Conservation (phyloP, 2,329 filamentous ascomycete species). For the Sporothrix pseudoabietina region DNA sequence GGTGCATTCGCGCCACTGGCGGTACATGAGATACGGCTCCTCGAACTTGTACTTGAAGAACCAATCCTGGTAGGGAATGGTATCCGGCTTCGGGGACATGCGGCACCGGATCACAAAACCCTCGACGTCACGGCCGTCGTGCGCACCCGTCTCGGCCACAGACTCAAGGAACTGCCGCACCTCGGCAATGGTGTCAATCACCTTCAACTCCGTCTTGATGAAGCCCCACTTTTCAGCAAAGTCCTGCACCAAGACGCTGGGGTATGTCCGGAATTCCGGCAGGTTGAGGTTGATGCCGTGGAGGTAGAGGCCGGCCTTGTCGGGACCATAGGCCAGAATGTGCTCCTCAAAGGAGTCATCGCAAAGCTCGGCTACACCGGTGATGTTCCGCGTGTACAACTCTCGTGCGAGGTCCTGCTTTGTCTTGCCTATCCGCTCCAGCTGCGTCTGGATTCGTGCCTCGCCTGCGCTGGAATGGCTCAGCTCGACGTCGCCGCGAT, state of each 20-base stretch:
- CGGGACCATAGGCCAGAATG: constrained; percentile 82
- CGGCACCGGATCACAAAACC: constrained; percentile 95
- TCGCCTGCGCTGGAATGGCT: constrained; percentile 89
- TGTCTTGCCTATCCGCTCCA: constrained; percentile 75
- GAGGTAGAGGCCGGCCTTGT: constrained; percentile 86
- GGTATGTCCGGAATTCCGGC: constrained; percentile 87
- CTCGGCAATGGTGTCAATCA: constrained; percentile 71
- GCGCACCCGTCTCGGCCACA: constrained; percentile 84
- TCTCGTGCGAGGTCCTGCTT: constrained; percentile 75
- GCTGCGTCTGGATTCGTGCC: constrained; percentile 76
- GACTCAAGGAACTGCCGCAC: constrained; percentile 81
- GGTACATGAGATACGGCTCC: constrained; percentile 97
- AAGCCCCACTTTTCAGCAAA: constrained; percentile 96
- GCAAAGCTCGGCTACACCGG: constrained; percentile 92
- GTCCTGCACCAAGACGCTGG: constrained; percentile 76
- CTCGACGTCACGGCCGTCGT: constrained; percentile 90
- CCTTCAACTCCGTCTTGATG: constrained; percentile 78
- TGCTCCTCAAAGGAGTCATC: constrained; percentile 97
- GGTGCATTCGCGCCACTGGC: constrained; percentile 97
- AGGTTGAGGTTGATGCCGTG: constrained; percentile 96
- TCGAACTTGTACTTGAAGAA: constrained; percentile 99
- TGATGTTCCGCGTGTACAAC: constrained; percentile 80
- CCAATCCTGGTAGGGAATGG: constrained; percentile 76
- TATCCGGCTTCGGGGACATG: constrained; percentile 55
- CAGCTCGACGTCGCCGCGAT: constrained; percentile 66